These are phyloP conservation scores for Aspergillus texensis DNA, from an alignment of 2,329 filamentous ascomycete species.

Conservation along the genomic window DNA sequence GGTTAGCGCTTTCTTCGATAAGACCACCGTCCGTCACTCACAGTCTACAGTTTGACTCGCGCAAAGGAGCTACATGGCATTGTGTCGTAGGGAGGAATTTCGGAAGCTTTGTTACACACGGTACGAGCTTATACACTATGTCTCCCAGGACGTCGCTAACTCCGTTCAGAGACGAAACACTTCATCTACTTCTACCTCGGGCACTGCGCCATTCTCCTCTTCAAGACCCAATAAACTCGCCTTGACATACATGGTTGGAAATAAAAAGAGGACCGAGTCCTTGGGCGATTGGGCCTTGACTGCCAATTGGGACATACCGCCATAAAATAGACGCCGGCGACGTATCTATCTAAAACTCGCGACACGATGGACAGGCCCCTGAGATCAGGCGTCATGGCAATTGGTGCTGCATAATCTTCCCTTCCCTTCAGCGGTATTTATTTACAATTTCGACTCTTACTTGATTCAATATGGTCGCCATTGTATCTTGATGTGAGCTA, in stretches of 20 bases:
- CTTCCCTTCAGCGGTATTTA: constrained; percentile 6
- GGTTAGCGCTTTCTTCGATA: constrained; percentile 52
- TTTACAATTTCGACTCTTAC: neutral
- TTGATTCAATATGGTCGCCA: neutral
- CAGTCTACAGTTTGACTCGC: constrained; percentile 78
- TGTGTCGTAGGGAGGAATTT: constrained; percentile 99
- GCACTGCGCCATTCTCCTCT: constrained; percentile 95
- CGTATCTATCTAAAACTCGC: neutral
- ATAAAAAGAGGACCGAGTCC: neutral
- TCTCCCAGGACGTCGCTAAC: neutral
- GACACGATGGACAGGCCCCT: neutral
- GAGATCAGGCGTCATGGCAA: neutral
- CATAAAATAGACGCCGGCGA: neutral
- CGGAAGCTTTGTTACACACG: constrained; percentile 97
- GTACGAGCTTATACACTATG: constrained; percentile 50
- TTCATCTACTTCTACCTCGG: constrained; percentile 99
- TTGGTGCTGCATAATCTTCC: neutral
- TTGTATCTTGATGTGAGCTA: neutral
- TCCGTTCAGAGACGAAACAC: constrained; percentile 84
- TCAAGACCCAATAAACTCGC: constrained; percentile 83
- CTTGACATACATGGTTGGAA: neutral
- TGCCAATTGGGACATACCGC: neutral
- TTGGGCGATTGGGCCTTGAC: neutral
- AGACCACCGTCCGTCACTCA: constrained; percentile 24
- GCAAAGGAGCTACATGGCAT: constrained; percentile 98